A percentile compares a stretch with the other conserved stretches of the same genome.
Evolutionary conservation across 1,139 yeast genomes (phyloP).

Genomic region (Groenewaldozyma auringiensis): DNA sequence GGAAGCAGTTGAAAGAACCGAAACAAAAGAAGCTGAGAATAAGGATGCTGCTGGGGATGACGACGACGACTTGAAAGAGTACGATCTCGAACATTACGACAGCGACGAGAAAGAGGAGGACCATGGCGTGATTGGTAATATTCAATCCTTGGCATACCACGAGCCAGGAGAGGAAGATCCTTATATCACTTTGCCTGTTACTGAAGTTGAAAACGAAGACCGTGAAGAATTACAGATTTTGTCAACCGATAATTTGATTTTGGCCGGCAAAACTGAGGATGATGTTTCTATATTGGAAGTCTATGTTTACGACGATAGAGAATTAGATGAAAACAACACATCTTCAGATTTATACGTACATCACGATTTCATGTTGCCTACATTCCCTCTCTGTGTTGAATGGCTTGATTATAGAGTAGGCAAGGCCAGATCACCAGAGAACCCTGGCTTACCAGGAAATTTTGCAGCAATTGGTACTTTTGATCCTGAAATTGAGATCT

Average conservation of each 20-base stretch:
- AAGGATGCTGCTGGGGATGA: conserved; percentile 27
- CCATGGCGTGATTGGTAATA: conserved; percentile 39
- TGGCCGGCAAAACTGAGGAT: conserved; percentile 94
- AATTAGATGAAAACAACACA: conserved; percentile 55
- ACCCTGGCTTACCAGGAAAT: conserved; percentile 56
- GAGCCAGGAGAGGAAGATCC: conserved; percentile 64
- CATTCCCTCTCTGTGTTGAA: conserved; percentile 94
- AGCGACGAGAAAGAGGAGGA: conserved; percentile 63
- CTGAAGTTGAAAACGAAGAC: conserved; percentile 54
- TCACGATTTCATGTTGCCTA: conserved; percentile 94
- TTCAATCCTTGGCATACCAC: conserved; percentile 43
- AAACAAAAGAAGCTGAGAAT: conserved; percentile 16
- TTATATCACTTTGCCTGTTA: conserved; percentile 57
- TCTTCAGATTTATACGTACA: conserved; percentile 71
- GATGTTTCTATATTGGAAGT: conserved; percentile 89
- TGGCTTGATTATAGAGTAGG: conserved; percentile 68
- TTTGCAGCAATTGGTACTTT: conserved; percentile 96
- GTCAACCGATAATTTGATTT: conserved; percentile 81
- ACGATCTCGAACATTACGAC: conserved; percentile 79
- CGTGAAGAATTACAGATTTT: conserved; percentile 77
- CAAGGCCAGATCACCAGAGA: conserved; percentile 20
- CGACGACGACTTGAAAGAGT: conserved; percentile 73
- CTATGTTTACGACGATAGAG: conserved; percentile 77
- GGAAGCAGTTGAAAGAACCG: too few species aligned
- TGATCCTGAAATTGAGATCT: conserved; percentile 93